Evolutionary conservation across 2,329 filamentous ascomycete species (phyloP).

Genomic region (Aspergillus pseudoterreus): DNA sequence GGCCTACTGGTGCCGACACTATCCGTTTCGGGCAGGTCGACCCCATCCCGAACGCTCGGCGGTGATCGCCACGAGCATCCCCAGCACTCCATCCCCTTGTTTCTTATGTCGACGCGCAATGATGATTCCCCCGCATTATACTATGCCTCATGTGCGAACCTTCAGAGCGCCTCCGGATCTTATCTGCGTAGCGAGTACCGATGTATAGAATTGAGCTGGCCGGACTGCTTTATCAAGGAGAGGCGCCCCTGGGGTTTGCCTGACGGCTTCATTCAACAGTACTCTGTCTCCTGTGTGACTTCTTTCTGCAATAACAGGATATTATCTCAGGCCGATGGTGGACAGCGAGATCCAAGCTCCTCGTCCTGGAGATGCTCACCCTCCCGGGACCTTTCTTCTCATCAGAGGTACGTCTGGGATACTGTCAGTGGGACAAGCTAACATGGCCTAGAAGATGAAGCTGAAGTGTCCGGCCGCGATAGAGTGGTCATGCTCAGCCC

Average conservation of each 20-base stretch:
- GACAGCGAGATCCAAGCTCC: background rate
- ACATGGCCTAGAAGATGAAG: slow-evolving; percentile 10
- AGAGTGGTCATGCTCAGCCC: slow-evolving; percentile 32
- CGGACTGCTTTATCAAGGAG: no score
- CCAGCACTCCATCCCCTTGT: background rate
- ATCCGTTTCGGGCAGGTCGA: slow-evolving; percentile 19
- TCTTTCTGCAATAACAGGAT: background rate
- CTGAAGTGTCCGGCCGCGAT: slow-evolving; percentile 5
- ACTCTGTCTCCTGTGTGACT: background rate
- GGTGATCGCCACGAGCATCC: background rate
- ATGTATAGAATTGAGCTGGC: no score
- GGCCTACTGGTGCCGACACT: background rate
- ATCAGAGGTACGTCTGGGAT: slow-evolving; percentile 15
- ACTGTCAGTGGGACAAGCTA: no score
- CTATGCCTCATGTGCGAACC: background rate
- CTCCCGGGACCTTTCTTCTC: slow-evolving; percentile 25
- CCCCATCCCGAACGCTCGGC: slow-evolving; percentile 5
- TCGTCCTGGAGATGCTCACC: slow-evolving; percentile 5
- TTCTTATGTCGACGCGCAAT: background rate
- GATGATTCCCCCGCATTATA: background rate
- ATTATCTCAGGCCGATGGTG: slow-evolving; percentile 10
- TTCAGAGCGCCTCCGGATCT: background rate
- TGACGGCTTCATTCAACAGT: background rate
- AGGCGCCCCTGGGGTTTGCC: no score
- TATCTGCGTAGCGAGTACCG: background rate